phyloP scores from a whole-genome alignment of 768 basidiomycete species.

The Mycena amicta region DNA sequence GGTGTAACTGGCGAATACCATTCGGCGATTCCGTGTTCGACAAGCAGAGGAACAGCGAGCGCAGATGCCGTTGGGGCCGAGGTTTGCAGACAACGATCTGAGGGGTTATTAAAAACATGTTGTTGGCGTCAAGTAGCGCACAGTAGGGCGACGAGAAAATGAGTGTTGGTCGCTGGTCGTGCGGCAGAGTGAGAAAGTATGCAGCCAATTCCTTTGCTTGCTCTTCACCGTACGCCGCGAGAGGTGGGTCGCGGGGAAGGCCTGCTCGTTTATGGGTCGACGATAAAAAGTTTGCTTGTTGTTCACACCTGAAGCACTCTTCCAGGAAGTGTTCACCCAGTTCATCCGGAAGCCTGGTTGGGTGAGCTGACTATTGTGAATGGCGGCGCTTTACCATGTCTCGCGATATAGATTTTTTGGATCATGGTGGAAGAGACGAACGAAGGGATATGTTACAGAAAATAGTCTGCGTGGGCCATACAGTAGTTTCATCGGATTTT shows the following conservation, averaged over 20 bases:
- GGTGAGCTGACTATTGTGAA: no score
- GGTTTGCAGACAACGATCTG: constrained; percentile 90
- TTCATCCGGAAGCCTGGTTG: constrained; percentile 77
- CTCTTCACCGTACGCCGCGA: constrained; percentile 72
- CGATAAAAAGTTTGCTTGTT: no score
- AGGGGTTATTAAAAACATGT: background rate
- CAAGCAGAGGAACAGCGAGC: constrained; percentile 68
- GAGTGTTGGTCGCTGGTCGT: constrained; percentile 68
- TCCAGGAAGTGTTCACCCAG: constrained; percentile 71
- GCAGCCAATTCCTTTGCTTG: constrained; percentile 76
- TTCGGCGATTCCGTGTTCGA: constrained; percentile 83
- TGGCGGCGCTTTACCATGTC: no score
- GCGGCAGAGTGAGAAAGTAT: constrained; percentile 65
- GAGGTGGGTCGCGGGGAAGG: constrained; percentile 70
- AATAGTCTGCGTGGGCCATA: constrained; percentile 5
- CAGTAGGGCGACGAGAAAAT: constrained; percentile 89
- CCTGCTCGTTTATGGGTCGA: no score
- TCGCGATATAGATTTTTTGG: constrained; percentile 67
- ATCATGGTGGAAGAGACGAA: constrained; percentile 39
- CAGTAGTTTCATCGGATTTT: constrained; percentile 15
- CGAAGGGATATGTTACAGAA: constrained; percentile 16
- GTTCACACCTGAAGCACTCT: constrained; percentile 41
- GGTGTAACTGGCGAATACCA: constrained; percentile 78
- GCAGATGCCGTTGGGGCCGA: constrained; percentile 62
- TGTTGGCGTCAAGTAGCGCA: constrained; percentile 31